Evolutionary conservation across 2,329 filamentous ascomycete genomes (phyloP), one percentile per base, ranked within the genome.

Genomic region (Paraconiothyrium sp.): DNA sequence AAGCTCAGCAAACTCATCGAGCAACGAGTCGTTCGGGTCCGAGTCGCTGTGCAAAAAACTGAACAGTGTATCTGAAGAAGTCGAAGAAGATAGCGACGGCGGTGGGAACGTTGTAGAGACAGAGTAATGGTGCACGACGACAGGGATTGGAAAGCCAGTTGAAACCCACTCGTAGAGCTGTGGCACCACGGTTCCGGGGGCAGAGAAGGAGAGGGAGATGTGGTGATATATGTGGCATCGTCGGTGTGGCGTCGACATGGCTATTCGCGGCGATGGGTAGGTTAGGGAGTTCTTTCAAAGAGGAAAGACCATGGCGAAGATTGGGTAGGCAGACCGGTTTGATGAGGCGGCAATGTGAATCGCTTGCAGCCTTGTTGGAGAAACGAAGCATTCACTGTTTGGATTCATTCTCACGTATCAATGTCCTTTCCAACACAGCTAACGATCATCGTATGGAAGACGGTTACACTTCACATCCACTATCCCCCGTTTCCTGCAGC

Each of bases 91-190:
- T 16, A 24, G 7, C 8, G 48, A 37, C 4, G 6, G 48, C 35
- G 48, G 20, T n/a, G 34, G 3, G 24, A 39, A 34, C 16, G 30
- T 54, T 3, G 51, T 54, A 7, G 24, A 54, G 16, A 54, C 43
- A 43, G 35, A 20, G 22, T 43, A 54, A 20, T 44, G 35, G 14
- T 54, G 37, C 24, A 54, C 37, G 16, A 22, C 11, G 6, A 54
- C 51, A 9, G 51, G 22, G 10, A 54, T 44, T 2, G 54, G 54
- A 27, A 56, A 56, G 14, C 54, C 30, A 4, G 43, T 39, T 3
- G 27, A 14, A 3, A 56, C 41, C 54, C 54, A 56, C 20, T 56
- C 54, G 20, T 56, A 56, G 4, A 56, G 54, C 9, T 56, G 54
- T 4, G 54, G 54, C 1, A 41, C 14, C 2, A 48, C 4, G 2